Base-by-base conservation (phyloP, 1,139 yeast species). In the Wickerhamomyces sp. region DNA sequence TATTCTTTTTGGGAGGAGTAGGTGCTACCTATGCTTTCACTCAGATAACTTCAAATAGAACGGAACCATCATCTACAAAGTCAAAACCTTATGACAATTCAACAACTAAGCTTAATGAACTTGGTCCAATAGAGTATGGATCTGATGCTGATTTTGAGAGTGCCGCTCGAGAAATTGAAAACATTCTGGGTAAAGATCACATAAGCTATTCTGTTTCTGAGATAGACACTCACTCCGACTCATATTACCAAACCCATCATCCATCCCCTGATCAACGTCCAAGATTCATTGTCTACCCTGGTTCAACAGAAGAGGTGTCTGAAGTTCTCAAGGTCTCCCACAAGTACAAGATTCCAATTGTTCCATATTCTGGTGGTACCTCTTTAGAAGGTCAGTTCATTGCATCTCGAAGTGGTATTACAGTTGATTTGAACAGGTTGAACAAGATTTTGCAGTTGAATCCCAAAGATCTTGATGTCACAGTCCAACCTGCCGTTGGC, bases 371-470 rank as follows among this genome's bases (percentile, higher is more conserved):
- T 1, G 95, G 95, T 0, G 84, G 90, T 50, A 87, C 95, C 0
- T 84, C 94, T 0, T 67, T 87, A 30, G 95, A 87, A 64, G 95
- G 95, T 11, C 93, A 87, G 49, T 84, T 79, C 60, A 80, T 85
- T 60, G 89, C 90, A 40, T 80, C 90, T 0, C 70, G 89, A 51
- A 79, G 81, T 1, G 90, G 91, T 1, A 69, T 84, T 41, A 75
- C 81, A 14, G 50, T 83, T 14, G 87, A 83, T 57, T 61, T 83
- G 45, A 67, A 75, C 3, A 64, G 69, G 36, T 73, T 84, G 82
- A 73, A 78, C 59, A 62, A 75, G 44, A 69, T 83, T 27, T 35
- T 83, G 7, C 66, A 67, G 23, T 59, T 83, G 18, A 79, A 81
- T 57, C 71, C 71, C 45, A 69, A 71, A 23, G 90, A 83, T 62